phyloP scores from a whole-genome alignment of 2,329 filamentous ascomycete genomes.

The Arthrinium phaeospermum region DNA sequence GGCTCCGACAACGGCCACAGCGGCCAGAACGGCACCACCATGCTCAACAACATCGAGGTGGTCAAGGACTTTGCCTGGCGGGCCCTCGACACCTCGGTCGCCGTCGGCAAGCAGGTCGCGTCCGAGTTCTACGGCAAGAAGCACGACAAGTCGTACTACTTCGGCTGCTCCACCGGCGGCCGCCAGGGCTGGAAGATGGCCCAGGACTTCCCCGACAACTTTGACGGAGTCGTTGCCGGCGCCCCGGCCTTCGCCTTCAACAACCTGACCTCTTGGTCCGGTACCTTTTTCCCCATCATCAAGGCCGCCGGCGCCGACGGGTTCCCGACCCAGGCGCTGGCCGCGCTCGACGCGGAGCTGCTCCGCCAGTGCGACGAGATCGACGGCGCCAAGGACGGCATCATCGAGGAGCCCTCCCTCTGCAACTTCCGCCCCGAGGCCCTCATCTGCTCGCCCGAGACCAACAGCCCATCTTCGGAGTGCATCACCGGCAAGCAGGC shows the following conservation, averaged over 20 bases:
- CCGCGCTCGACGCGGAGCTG: constrained; percentile 37
- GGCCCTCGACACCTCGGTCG: constrained; percentile 53
- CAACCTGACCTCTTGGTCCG: constrained; percentile 41
- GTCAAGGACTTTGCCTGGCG: constrained; percentile 50
- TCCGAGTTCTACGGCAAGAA: constrained; percentile 50
- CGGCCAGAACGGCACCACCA: constrained; percentile 17
- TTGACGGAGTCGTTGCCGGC: constrained; percentile 62
- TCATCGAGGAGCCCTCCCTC: constrained; percentile 44
- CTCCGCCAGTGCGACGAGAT: constrained; percentile 47
- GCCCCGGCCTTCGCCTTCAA: constrained; percentile 47
- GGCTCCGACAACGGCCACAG: constrained; percentile 18
- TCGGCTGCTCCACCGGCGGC: constrained; percentile 65
- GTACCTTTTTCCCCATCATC: constrained; percentile 49
- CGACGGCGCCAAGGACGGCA: constrained; percentile 47
- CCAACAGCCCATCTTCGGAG: constrained; percentile 30
- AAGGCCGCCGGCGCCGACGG: constrained; percentile 40
- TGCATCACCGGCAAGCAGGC: constrained; percentile 24
- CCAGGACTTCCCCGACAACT: constrained; percentile 60
- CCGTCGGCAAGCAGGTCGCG: constrained; percentile 53
- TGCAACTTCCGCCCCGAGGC: constrained; percentile 44
- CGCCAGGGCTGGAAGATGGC: constrained; percentile 62
- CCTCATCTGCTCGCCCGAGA: constrained; percentile 37
- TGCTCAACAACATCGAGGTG: constrained; percentile 39
- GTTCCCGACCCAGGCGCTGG: constrained; percentile 39
- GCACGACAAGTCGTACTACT: constrained; percentile 55